Base-by-base conservation (phyloP, 106 monocot species). In the Dendrobium chrysotoxum region DNA sequence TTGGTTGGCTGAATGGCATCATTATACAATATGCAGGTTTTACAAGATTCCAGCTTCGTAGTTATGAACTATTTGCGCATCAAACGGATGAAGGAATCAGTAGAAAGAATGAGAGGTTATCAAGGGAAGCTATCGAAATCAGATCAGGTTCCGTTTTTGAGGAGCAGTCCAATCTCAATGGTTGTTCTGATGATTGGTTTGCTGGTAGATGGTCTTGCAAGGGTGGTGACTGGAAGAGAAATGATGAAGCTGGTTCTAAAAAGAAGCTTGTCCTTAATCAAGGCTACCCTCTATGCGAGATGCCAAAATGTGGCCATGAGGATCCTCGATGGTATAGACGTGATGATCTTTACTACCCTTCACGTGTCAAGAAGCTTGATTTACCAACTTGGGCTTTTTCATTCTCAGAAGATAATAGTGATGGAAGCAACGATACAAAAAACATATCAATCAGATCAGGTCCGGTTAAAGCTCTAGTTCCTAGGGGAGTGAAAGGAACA, bases 221-320 rank as follows among this genome's bases (percentile, higher is more conserved):
- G 90, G 99, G 99, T 79, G 99, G 99, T 77, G 99, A 99, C 82
- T 99, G 99, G 99, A 93, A 89, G 85, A 90, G 99, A 87, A 95
- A 90, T 85, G 95, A 95, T 64, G 99, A 99, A 77, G 75, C 80
- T 75, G 72, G 76, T 64, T 93, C 79, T 68, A 96, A 85, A 84
- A 91, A 84, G 73, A 95, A 95, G 65, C 72, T 87, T 84, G 91
- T 95, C 35, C 86, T 95, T 18, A 95, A 91, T 87, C 90, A 91
- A 66, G 91, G 99, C 8, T 99, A 84, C 75, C 95, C 95, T 40
- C 82, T 95, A 86, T 99, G 95, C 81, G 85, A 87, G 44, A 91
- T 95, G 88, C 95, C 95, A 16, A 93, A 89, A 77, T 83, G 77
- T 85, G 86, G 85, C 10, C 61, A 84, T 81, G 90, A 93, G 82